Base-by-base conservation (phyloP, 2,329 filamentous ascomycete species). In the Colletotrichum cuscutae region DNA sequence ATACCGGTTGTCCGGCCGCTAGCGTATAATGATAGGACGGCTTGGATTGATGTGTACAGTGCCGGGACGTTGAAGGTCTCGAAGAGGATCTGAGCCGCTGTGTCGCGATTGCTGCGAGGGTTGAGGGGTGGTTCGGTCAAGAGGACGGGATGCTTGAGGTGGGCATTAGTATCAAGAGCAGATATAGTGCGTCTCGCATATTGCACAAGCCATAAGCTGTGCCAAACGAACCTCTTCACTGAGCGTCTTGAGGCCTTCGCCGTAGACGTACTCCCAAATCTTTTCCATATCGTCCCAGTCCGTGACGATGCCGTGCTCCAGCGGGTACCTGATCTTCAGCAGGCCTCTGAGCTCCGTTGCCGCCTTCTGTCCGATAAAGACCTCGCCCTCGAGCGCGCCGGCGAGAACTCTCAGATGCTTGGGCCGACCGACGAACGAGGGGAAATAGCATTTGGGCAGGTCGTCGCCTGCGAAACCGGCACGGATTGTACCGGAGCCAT, bases 221-320 rank as follows among this genome's bases (percentile, higher is more conserved):
- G 54, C 13, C 81, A 46, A 71, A 71, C 70, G 19, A 61, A 95
- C 94, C 89, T 99, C 97, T 89, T 99, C 97, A 83, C 95, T 98
- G 81, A 98, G 88, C 62, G 96, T 98, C 87, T 98, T 98, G 79
- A 99, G 84, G 76, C 97, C 97, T 80, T 98, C 96, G 71, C 94
- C 94, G 82, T 98, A 99, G 65, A 99, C 95, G 80, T 97, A 97
- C 79, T 97, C 94, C 97, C 97, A 99, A 84, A 99, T 99, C 86
- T 95, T 92, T 87, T 99, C 97, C 97, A 99, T 99, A 81, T 99
- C 97, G 81, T 98, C 97, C 97, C 97, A 99, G 84, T 99, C 95
- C 77, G 97, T 99, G 75, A 99, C 97, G 79, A 99, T 97, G 78
- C 97, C 97, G 82, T 99, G 97, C 85, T 98, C 97, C 68, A 99